Base-by-base conservation (phyloP, 352 stramenopile species). In the Pythium apleroticum region DNA sequence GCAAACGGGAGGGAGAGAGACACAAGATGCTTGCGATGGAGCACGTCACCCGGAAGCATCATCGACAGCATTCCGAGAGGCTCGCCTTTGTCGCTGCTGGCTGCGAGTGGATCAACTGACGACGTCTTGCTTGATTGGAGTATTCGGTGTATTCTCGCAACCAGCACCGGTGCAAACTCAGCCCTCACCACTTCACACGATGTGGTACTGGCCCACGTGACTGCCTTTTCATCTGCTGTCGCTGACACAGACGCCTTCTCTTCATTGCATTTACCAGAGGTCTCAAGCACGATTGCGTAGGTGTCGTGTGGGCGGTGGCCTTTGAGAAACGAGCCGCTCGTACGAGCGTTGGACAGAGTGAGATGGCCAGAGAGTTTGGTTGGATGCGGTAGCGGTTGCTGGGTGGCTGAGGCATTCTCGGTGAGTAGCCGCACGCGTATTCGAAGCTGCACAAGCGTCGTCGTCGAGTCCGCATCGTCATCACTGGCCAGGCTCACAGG, bases 1-100 rank as follows among this genome's bases (percentile, higher is more conserved):
- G n/a, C 57, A 14, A 73, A 30, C 4, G 66, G 66, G 17, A 73
- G 66, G 7, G 46, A 46, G 41, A 73, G 63, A 4, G 54, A 48
- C 6, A 73, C 66, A 49, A 73, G 55, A 28, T 73, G 66, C 15
- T 66, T 60, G 4, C 63, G 37, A 0, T 35, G 9, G 17, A 68
- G 28, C 15, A 73, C 57, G 15, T 50, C 46, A 7, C 22, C 25
- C 4, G 55, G 54, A 8, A 72, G 37, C 6, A 59, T 53, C 19
- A 68, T 50, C 3, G 46, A 60, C 6, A 68, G 4, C 4, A 28
- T 30, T 3, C 53, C 59, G 1, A 72, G 25, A 15, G 62, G 46
- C 20, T 43, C 48, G 12, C 50, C 54, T 22, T 24, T 3, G 31
- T 22, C 22, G 10, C 20, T 7, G n/a, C 12, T 9, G 6, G 19